Conservation (phyloP, 148 eudicot species). For the Euryodendron excelsum region DNA sequence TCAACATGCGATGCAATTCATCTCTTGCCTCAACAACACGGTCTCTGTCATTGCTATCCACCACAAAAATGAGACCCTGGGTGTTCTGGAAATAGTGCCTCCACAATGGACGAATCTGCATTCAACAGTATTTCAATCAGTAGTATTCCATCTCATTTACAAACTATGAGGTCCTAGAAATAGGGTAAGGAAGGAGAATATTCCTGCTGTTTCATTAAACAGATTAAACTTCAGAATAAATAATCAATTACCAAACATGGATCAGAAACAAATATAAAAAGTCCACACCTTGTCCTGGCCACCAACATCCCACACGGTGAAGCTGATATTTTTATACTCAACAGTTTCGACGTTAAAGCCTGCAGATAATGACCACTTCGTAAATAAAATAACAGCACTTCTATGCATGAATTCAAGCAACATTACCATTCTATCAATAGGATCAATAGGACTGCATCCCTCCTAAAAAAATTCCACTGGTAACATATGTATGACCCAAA, state of each 20-base stretch:
- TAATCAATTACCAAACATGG: not conserved
- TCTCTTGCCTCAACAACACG: conserved; percentile 64
- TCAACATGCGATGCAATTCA: conserved; percentile 64
- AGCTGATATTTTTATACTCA: conserved; percentile 56
- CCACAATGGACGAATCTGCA: conserved; percentile 59
- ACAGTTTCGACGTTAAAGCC: conserved; percentile 39
- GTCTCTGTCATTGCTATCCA: conserved; percentile 60
- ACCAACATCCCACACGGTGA: conserved; percentile 57
- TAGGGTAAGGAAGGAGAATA: not conserved
- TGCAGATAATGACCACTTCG: conserved; percentile 6
- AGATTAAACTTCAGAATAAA: not conserved
- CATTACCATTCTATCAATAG: not conserved
- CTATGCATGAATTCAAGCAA: not conserved
- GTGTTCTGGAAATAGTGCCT: conserved; percentile 60
- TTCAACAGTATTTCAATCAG: not conserved
- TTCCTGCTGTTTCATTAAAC: not conserved
- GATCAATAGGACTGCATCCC: not conserved
- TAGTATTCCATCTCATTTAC: not conserved
- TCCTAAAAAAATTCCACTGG: not conserved
- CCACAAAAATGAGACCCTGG: conserved; percentile 54
- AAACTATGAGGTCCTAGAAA: not conserved
- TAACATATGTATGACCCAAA: not conserved
- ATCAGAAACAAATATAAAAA: not conserved
- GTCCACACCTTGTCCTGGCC: conserved; percentile 44
- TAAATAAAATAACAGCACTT: not conserved